Evolutionary conservation across 306 rosid genomes (phyloP), one percentile per base, ranked within the genome.

Genomic region (Casuarina glauca): DNA sequence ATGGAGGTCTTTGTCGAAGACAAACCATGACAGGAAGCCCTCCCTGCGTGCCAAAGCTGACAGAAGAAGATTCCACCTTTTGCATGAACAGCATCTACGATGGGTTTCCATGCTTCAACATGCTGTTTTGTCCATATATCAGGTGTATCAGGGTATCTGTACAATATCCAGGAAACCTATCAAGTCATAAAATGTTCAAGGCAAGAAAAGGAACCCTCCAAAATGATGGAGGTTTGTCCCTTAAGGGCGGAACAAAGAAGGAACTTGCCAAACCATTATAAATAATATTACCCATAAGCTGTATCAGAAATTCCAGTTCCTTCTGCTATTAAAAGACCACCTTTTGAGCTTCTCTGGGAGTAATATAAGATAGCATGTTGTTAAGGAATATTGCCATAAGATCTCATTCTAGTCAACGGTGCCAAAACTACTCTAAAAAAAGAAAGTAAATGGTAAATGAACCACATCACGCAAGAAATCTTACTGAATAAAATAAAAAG

Each of bases 111-210:
- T 4, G 87, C 91, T 63, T 86, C 85, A 41, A 88, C 77, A 42
- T 88, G 91, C 79, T 86, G 80, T 72, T 48, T 74, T 26, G 88
- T 88, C 89, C 89, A 86, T 55, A 88, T 77, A 9, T 88, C 89
- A 5, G 88, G 85, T 35, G 74, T 77, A 20, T 88, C 13, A 6
- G 76, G 58, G 64, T 79, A 71, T 70, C 89, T 85, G 16, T 2
- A 15, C 11, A 61, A 26, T 66, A 36, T 4, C 4, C 10, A 80
- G 43, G 5, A 68, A 38, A 46, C 70, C 38, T 3, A 38, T 4
- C 4, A 39, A 16, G 32, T 52, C 45, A 72, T 58, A 2, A 66
- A 66, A 4, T 7, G 13, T 41, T 64, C 15, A 0, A 66, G 70
- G 70, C 70, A 26, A 26, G 32, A 26, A 26, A 26, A 26, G 32